These are phyloP conservation scores for Canavalia ensiformis DNA, from an alignment of 306 rosid species.

Conservation along the genomic window DNA sequence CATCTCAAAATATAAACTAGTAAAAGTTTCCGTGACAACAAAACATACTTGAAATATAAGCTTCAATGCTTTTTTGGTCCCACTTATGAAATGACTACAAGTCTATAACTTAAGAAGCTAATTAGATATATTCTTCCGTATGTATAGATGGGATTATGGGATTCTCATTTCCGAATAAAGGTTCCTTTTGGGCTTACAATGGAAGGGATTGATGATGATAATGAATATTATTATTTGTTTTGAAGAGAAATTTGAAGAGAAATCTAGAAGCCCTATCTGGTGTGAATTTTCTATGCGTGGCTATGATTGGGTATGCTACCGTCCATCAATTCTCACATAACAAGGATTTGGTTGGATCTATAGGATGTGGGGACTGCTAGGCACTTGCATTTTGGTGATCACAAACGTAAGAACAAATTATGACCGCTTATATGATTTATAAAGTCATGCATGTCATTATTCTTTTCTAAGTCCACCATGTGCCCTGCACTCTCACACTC, in stretches of 20 bases:
- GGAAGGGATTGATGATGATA: not conserved
- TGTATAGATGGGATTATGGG: not conserved
- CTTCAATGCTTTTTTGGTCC: not conserved
- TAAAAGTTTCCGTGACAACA: not conserved
- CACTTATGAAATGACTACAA: slow-evolving; percentile 21
- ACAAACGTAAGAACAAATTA: slow-evolving; percentile 18
- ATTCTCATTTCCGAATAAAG: slow-evolving; percentile 24
- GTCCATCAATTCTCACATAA: slow-evolving; percentile 10
- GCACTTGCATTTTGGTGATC: slow-evolving; percentile 33
- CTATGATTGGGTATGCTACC: not conserved
- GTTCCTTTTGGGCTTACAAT: slow-evolving; percentile 6
- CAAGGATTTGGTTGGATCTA: slow-evolving; percentile 46
- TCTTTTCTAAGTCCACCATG: slow-evolving; percentile 23
- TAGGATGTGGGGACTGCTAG: slow-evolving; percentile 15
- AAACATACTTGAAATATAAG: not conserved
- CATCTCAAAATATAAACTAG: slow-evolving; percentile 21
- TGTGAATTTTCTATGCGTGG: not conserved
- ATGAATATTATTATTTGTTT: not conserved
- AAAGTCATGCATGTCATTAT: slow-evolving; percentile 41
- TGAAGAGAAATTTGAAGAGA: slow-evolving; percentile 6
- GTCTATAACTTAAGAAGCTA: not conserved
- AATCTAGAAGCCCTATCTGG: not conserved
- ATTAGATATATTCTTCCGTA: not conserved
- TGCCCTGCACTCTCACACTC: slow-evolving; percentile 13
- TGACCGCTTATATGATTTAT: slow-evolving; percentile 31